phyloP scores from a whole-genome alignment of 495 filamentous ascomycete species.

The Trichoderma reesei region DNA sequence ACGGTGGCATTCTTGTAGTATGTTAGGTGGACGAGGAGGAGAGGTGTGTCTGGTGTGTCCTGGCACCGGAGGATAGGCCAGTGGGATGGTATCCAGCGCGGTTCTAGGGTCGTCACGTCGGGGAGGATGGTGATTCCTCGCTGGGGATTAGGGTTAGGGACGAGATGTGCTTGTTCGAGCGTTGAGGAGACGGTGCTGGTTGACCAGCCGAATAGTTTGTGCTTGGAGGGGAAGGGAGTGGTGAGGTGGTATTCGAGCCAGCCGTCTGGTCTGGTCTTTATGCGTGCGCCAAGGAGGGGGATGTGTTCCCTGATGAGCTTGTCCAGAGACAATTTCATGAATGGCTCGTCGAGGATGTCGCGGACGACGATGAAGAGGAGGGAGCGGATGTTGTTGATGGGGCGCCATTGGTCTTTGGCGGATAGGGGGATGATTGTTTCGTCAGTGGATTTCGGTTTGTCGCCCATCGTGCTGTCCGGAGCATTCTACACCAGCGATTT shows the following conservation, averaged over 20 bases:
- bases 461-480: neutral
- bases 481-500: neutral
- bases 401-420: conserved; percentile 6
- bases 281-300: conserved; percentile 3
- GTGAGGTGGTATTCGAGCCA: conserved; percentile 8
- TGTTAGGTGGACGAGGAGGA: conserved; percentile 5
- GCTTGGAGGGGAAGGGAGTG: neutral
- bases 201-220: neutral
- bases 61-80: neutral
- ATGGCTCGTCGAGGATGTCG: neutral
- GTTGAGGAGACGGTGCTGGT: neutral
- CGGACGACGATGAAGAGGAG: conserved; percentile 7
- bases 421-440: neutral
- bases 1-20: neutral
- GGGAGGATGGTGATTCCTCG: neutral
- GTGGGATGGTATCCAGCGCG: neutral
- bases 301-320: conserved; percentile 2
- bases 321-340: conserved; percentile 5
- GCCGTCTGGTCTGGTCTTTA: neutral
- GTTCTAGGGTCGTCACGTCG: neutral
- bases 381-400: conserved; percentile 11
- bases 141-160: neutral
- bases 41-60: neutral
- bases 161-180: neutral
- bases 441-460: neutral